A percentile compares a stretch with the other conserved stretches of the same genome.
phyloP scores from a whole-genome alignment of 1,139 yeast species.

The Taphrina deformans region DNA sequence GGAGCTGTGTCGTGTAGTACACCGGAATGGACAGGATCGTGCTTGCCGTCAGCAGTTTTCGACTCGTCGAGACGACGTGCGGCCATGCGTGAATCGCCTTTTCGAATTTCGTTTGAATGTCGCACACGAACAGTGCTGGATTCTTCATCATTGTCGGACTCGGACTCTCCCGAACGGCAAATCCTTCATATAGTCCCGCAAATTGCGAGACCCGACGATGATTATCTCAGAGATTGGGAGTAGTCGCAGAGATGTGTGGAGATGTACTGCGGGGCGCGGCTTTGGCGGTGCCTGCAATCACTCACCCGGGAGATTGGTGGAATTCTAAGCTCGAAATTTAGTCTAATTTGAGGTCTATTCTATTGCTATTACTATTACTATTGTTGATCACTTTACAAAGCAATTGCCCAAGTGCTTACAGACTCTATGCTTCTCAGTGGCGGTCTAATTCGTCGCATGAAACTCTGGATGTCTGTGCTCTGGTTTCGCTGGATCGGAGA shows the following conservation, averaged over 20 bases:
- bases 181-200: too few species aligned
- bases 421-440: too few species aligned
- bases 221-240: too few species aligned
- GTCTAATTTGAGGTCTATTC: not conserved
- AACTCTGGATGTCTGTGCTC: conserved; percentile 18
- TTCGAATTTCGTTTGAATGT: conserved; percentile 31
- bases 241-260: not conserved
- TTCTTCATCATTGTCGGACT: too few species aligned
- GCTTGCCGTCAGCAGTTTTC: conserved; percentile 41
- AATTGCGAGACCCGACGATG: too few species aligned
- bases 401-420: too few species aligned
- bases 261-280: not conserved
- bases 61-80: conserved; percentile 20
- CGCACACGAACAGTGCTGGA: conserved; percentile 29
- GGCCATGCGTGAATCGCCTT: conserved; percentile 29
- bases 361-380: not conserved
- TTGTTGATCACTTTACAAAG: too few species aligned
- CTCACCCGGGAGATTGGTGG: too few species aligned
- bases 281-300: too few species aligned
- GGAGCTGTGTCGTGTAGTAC: conserved; percentile 42
- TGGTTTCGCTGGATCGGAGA: not conserved
- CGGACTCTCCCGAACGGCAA: too few species aligned
- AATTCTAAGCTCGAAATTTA: not conserved
- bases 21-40: conserved; percentile 41
- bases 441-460: conserved; percentile 1